Conservation (phyloP, 768 basidiomycete genomes). For the Collybia mongolica region DNA sequence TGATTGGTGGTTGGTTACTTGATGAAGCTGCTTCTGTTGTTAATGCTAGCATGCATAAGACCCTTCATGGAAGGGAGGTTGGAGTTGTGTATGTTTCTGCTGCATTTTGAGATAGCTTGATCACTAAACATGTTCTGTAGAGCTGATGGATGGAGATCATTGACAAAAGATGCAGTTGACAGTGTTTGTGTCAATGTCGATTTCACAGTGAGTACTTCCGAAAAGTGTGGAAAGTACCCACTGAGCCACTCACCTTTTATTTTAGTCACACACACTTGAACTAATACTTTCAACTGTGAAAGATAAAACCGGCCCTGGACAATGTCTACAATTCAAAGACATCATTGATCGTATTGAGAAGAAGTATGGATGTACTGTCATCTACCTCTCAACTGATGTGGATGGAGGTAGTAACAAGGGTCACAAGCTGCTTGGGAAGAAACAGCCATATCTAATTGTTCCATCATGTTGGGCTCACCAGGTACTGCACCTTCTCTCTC, state of each 20-base stretch:
- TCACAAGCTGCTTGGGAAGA: neutral
- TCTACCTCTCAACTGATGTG: neutral
- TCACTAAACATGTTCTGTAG: neutral
- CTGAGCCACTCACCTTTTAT: neutral
- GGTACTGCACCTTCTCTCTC: neutral
- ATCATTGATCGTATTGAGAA: neutral
- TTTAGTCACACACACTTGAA: neutral
- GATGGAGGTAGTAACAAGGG: conserved; percentile 2
- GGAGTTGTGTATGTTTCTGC: too few species aligned
- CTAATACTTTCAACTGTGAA: neutral
- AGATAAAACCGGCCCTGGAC: neutral
- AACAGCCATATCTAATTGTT: neutral
- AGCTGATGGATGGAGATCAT: neutral
- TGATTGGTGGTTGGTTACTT: neutral
- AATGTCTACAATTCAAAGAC: neutral
- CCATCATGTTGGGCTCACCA: conserved; percentile 1
- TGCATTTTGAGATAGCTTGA: too few species aligned
- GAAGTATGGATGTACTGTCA: neutral
- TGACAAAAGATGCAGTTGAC: neutral
- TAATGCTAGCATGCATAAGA: too few species aligned
- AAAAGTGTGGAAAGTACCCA: neutral
- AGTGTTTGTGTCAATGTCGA: neutral
- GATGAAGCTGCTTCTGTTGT: neutral
- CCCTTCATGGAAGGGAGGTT: too few species aligned
- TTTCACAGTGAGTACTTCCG: neutral